phyloP scores from a whole-genome alignment of 768 basidiomycete genomes.

The Termitomyces sp. region DNA sequence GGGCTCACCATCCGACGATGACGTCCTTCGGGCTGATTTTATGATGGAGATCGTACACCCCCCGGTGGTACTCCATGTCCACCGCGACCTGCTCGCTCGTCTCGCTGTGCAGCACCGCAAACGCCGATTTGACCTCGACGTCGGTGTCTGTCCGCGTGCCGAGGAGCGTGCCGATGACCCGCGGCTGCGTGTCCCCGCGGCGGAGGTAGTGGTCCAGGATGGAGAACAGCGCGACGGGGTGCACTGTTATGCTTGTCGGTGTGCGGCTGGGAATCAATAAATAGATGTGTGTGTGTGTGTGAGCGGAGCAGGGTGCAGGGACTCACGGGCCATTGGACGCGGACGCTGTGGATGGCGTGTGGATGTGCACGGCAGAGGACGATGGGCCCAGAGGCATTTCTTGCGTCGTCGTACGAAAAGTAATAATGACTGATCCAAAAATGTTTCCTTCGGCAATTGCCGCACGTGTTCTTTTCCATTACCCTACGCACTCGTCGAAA shows the following conservation, averaged over 20 bases:
- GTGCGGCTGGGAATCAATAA: too few relatives aligned
- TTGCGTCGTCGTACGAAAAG: too few relatives aligned
- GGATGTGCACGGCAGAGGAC: slow-evolving; percentile 47
- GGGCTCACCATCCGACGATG: slow-evolving; percentile 87
- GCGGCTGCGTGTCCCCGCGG: slow-evolving; percentile 70
- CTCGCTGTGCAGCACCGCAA: slow-evolving; percentile 91
- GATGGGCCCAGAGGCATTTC: slow-evolving; percentile 43
- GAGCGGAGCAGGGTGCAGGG: neutral
- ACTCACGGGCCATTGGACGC: slow-evolving; percentile 34
- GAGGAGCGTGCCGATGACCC: slow-evolving; percentile 94
- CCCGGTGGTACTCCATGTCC: slow-evolving; percentile 93
- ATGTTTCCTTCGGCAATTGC: slow-evolving; percentile 32
- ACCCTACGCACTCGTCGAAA: slow-evolving; percentile 7
- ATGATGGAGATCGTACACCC: slow-evolving; percentile 87
- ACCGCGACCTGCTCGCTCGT: slow-evolving; percentile 91
- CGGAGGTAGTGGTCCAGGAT: slow-evolving; percentile 97
- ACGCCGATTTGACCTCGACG: slow-evolving; percentile 78
- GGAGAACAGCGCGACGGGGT: slow-evolving; percentile 89
- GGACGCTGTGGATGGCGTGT: slow-evolving; percentile 25
- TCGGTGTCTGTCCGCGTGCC: slow-evolving; percentile 67
- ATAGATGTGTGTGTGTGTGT: too few relatives aligned
- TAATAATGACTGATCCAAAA: slow-evolving; percentile 17
- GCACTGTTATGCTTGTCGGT: slow-evolving; percentile 72
- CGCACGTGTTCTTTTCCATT: slow-evolving; percentile 20
- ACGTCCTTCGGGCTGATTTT: slow-evolving; percentile 81